Conservation (phyloP, 371 early-diverging fungal species). For the Parasitella parasitica region DNA sequence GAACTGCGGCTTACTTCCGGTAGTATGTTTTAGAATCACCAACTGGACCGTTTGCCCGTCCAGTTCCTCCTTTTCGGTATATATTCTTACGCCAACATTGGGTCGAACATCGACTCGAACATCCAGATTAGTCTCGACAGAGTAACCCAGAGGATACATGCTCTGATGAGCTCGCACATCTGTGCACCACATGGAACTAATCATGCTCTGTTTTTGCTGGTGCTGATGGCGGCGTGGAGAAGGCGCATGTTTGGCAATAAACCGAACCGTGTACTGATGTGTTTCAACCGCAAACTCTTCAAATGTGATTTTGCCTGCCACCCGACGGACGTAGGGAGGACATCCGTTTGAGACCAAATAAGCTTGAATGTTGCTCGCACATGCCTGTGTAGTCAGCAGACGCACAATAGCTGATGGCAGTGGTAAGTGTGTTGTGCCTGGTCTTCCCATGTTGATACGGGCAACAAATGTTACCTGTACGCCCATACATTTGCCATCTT, state of each 20-base stretch:
- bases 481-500: constrained; percentile 23
- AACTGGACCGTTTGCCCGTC: constrained; percentile 34
- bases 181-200: constrained; percentile 33
- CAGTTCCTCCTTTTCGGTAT: constrained; percentile 26
- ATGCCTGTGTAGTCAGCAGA: constrained; percentile 42
- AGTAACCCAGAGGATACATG: constrained; percentile 40
- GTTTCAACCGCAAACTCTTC: constrained; percentile 34
- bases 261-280: constrained; percentile 28
- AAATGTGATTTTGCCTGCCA: constrained; percentile 39
- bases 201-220: not conserved
- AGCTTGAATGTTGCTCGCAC: constrained; percentile 44
- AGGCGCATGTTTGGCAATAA: constrained; percentile 43
- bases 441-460: constrained; percentile 57
- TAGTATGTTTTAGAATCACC: constrained; percentile 6
- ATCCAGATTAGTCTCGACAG: constrained; percentile 18
- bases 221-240: constrained; percentile 18
- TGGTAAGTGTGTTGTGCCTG: constrained; percentile 17
- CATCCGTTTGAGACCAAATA: constrained; percentile 51
- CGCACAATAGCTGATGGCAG: constrained; percentile 52
- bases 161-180: constrained; percentile 40
- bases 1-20: constrained; percentile 6
- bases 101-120: constrained; percentile 33
- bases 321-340: constrained; percentile 54
- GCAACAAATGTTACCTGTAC: constrained; percentile 56
- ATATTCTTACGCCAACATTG: constrained; percentile 44